Evolutionary conservation across 331 rosid species (phyloP), one percentile per base, ranked within the genome.

Genomic region (Spiraea crenata): DNA sequence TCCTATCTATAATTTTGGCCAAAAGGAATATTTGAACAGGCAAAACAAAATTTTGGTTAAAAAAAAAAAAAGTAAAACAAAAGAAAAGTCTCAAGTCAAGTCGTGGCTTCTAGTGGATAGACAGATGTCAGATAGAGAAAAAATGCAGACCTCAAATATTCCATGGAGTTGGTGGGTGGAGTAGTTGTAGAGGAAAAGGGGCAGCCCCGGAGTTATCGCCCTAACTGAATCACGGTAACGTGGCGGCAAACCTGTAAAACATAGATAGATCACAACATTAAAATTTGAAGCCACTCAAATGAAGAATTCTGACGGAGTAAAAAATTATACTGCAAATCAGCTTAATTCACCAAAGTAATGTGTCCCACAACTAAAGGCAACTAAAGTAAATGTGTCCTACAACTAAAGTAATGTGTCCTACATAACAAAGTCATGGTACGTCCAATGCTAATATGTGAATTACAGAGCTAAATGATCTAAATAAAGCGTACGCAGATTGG

Each of bases 91-190:
- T 11, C 54, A 47, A 49, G 64, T 15, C n/a, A 25, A 25, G n/a
- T 25, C 31, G 31, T 0, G 1, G 31, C 31, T 16, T 17, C 19
- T 14, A 16, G 20, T 50, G 55, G 20, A 50, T 15, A 45, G 64
- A 3, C 44, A 58, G 7, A n/a, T 59, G 63, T 37, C 44, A 15
- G 44, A 12, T 0, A 20, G 45, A 16, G 5, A 59, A 20, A n/a
- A 62, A 20, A 50, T 42, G 79, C 86, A 52, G 57, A 89, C 98
- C 96, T 92, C 98, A 80, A 92, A 92, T 67, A 92, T 78, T 51
- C 98, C 98, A 79, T 92, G 95, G 82, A 92, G 96, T 77, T 92
- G 96, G 81, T 92, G 98, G 64, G 92, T 92, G 52, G 98, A 87
- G 86, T 92, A 92, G 82, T 89, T 92, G 89, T 92, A 92, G 49